Evolutionary conservation across 2,329 filamentous ascomycete species (phyloP).

Genomic region (Acarospora socialis): DNA sequence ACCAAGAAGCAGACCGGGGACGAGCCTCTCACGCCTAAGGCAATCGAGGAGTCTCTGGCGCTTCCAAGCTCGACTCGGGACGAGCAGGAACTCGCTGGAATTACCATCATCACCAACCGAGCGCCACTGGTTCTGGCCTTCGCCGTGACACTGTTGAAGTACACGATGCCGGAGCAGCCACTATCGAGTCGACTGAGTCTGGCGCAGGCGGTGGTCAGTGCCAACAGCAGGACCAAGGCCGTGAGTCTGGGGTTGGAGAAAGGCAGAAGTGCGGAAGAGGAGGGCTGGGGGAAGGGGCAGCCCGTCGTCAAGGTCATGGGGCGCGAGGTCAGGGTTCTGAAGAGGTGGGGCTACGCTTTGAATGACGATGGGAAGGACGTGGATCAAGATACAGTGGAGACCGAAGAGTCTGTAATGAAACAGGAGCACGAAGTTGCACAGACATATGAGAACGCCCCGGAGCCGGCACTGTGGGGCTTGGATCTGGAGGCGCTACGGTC

Average conservation of each 20-base stretch:
- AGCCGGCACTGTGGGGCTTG: conserved; percentile 42
- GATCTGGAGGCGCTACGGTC: conserved; percentile 42
- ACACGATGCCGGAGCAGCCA: conserved; percentile 76
- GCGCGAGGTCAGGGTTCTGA: conserved; percentile 59
- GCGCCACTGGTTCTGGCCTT: conserved; percentile 75
- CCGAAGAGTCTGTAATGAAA: conserved; percentile 9
- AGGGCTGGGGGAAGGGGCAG: conserved; percentile 62
- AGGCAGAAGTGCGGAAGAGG: conserved; percentile 49
- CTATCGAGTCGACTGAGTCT: conserved; percentile 70
- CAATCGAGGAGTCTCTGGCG: conserved; percentile 22
- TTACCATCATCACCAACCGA: conserved; percentile 57
- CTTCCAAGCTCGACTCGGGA: conserved; percentile 24
- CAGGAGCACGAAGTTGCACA: conserved; percentile 20
- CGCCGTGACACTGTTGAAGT: conserved; percentile 55
- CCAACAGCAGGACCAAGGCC: conserved; percentile 65
- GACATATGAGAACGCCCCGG: conserved; percentile 5
- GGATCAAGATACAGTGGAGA: conserved; percentile 5
- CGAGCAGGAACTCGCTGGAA: conserved; percentile 44
- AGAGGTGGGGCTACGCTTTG: conserved; percentile 60
- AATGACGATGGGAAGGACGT: conserved; percentile 19
- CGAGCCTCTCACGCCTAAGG: conserved; percentile 16
- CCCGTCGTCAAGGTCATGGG: conserved; percentile 59
- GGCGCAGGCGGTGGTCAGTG: conserved; percentile 69
- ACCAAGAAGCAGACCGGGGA: conserved; percentile 16
- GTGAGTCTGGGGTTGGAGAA: conserved; percentile 57